Evolutionary conservation across 768 basidiomycete species (phyloP).

Genomic region (Kwoniella mangroviensis): DNA sequence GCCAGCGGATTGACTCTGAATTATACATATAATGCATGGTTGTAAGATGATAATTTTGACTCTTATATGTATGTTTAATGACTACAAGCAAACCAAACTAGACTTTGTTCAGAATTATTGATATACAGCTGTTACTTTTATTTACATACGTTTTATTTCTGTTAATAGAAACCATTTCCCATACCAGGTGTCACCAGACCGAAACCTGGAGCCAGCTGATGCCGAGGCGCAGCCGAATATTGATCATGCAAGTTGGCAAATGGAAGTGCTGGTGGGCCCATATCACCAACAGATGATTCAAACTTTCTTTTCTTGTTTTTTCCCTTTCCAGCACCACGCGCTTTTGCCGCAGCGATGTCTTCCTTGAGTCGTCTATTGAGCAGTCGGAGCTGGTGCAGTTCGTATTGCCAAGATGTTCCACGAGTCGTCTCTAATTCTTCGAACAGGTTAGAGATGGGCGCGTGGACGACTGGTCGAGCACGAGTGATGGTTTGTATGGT

Average conservation of each 20-base stretch:
- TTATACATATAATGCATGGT: slow-evolving; percentile 2
- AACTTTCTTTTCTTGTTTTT: slow-evolving; percentile 39
- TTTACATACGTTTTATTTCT: slow-evolving; percentile 3
- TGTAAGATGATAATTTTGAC: no score
- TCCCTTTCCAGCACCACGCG: slow-evolving; percentile 26
- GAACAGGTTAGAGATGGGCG: slow-evolving; percentile 65
- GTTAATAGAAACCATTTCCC: slow-evolving; percentile 10
- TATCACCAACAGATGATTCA: slow-evolving; percentile 24
- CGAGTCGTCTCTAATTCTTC: slow-evolving; percentile 71
- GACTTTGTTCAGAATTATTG: not conserved
- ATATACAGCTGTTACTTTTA: not conserved
- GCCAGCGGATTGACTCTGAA: not conserved
- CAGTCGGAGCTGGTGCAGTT: slow-evolving; percentile 79
- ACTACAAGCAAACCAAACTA: slow-evolving; percentile 9
- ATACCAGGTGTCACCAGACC: slow-evolving; percentile 47
- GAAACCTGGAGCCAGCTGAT: slow-evolving; percentile 56
- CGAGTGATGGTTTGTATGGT: slow-evolving; percentile 26
- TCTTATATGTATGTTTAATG: not conserved
- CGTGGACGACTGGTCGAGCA: slow-evolving; percentile 43
- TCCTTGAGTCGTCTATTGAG: slow-evolving; percentile 70
- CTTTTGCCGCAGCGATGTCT: slow-evolving; percentile 60
- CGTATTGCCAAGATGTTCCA: slow-evolving; percentile 89
- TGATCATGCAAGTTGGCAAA: slow-evolving; percentile 27
- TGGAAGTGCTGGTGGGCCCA: slow-evolving; percentile 36
- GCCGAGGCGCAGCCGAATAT: slow-evolving; percentile 47